Conservation (phyloP, 1,284 basidiomycete genomes). For the Papiliotrema flavescens region DNA sequence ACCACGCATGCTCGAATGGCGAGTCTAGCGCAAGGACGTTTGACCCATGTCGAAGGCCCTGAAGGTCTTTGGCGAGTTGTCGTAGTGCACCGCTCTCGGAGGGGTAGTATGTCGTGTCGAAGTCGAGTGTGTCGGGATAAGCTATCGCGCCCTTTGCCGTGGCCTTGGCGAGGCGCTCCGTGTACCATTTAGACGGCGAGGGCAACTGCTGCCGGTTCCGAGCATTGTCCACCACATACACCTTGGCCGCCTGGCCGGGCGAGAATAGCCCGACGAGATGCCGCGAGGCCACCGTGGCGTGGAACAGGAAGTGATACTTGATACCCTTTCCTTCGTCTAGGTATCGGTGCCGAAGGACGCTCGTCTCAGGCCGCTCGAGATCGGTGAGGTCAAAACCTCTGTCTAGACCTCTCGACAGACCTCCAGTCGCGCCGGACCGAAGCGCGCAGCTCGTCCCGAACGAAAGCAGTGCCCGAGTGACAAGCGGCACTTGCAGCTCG, state of each 20-base stretch:
- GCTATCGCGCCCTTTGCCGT: constrained; percentile 52
- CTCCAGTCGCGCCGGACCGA: constrained; percentile 61
- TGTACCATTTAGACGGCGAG: constrained; percentile 71
- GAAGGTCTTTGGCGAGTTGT: constrained; percentile 83
- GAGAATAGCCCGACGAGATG: constrained; percentile 91
- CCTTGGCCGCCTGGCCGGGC: constrained; percentile 65
- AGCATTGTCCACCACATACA: constrained; percentile 89
- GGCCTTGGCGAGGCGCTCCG: constrained; percentile 55
- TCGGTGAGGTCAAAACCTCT: constrained; percentile 81
- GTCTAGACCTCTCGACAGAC: constrained; percentile 79
- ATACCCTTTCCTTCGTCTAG: constrained; percentile 68
- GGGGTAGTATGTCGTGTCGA: constrained; percentile 70
- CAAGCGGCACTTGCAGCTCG: constrained; percentile 85
- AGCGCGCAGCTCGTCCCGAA: constrained; percentile 80
- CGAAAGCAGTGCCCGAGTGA: constrained; percentile 75
- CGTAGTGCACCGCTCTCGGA: constrained; percentile 77
- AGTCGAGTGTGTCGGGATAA: constrained; percentile 70
- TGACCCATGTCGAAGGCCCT: constrained; percentile 56
- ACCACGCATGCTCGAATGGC: constrained; percentile 77
- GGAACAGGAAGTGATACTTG: constrained; percentile 89
- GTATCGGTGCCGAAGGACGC: constrained; percentile 66
- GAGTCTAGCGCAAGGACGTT: constrained; percentile 80
- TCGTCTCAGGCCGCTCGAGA: constrained; percentile 62
- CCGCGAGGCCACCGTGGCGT: constrained; percentile 70
- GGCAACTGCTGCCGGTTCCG: constrained; percentile 76